phyloP scores from a whole-genome alignment of 2,329 filamentous ascomycete species.

The Hypoxylon sp. region DNA sequence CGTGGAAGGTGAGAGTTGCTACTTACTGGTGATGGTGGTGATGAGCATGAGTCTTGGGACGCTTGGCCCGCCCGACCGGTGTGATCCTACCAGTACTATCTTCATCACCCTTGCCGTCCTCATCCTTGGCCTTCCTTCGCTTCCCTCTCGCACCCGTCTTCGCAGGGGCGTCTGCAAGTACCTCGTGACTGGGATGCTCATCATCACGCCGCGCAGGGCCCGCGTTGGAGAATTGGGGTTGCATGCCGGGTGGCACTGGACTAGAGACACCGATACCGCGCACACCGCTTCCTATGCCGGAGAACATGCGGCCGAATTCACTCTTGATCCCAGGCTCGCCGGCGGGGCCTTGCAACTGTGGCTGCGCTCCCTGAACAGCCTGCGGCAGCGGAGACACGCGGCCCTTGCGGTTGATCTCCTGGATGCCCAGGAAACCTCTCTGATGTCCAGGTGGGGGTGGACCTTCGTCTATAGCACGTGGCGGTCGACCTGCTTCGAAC shows the following conservation, averaged over 20 bases:
- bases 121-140: constrained; percentile 82
- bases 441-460: constrained; percentile 70
- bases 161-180: constrained; percentile 58
- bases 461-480: constrained; percentile 65
- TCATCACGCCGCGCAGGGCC: constrained; percentile 68
- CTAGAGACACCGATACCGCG: constrained; percentile 67
- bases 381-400: constrained; percentile 91
- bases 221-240: constrained; percentile 63
- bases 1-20: constrained; percentile 26
- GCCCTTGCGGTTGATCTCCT: constrained; percentile 85
- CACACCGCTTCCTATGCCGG: constrained; percentile 81
- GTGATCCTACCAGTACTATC: constrained; percentile 74
- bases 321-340: constrained; percentile 93
- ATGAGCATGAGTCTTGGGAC: constrained; percentile 74
- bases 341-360: constrained; percentile 81
- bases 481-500: constrained; percentile 60
- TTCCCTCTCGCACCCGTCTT: constrained; percentile 66
- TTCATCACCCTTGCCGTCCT: constrained; percentile 77
- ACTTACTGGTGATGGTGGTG: constrained; percentile 79
- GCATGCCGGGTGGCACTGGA: constrained; percentile 62
- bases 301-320: constrained; percentile 95
- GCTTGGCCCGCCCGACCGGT: constrained; percentile 72
- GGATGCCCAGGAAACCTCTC: constrained; percentile 81
- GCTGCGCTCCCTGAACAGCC: constrained; percentile 92
- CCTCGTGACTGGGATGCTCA: constrained; percentile 62